Evolutionary conservation across 805 yeast species (phyloP), one percentile per base, ranked within the genome.

Genomic region (Candida endomychidarum): DNA sequence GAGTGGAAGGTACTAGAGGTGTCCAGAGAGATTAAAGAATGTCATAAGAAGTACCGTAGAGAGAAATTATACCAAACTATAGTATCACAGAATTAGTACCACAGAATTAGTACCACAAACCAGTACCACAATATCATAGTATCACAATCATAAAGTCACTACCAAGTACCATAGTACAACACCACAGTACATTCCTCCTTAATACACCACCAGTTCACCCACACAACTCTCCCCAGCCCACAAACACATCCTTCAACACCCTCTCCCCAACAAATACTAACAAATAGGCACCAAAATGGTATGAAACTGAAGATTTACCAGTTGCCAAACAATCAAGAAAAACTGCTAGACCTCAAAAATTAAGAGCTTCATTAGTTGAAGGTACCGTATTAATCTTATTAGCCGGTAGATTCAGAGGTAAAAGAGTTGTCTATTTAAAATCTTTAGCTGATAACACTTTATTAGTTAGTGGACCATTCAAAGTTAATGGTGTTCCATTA

Each of bases 371-470:
- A 52, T 79, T 91, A 65, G 95, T 86, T 58, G 97, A 97, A 74
- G 99, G 99, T 72, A 86, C 97, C 66, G 97, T 91, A 58, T 80
- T 93, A 70, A 91, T 91, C 74, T 77, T 91, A 72, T 82, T 91
- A 70, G 97, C 98, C 64, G 99, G 99, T 71, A 88, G 96, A 77
- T 91, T 89, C 95, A 87, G 99, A 77, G 99, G 99, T 74, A 93
- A 91, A 87, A 90, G 98, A 79, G 99, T 93, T 62, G 98, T 91
- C 55, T 86, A 85, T 85, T 83, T 91, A 72, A 91, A 91, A 84
- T 76, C 84, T 74, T 81, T 93, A 68, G 96, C 89, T 77, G 98
- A 93, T 83, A 87, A 88, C 88, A 91, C 97, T 54, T 78, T 91
- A 63, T 85, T 91, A 67, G 96, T 91, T 52, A 77, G 96, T 49